phyloP scores from a whole-genome alignment of 1,284 basidiomycete species.

The Cutaneotrichosporon sp. region DNA sequence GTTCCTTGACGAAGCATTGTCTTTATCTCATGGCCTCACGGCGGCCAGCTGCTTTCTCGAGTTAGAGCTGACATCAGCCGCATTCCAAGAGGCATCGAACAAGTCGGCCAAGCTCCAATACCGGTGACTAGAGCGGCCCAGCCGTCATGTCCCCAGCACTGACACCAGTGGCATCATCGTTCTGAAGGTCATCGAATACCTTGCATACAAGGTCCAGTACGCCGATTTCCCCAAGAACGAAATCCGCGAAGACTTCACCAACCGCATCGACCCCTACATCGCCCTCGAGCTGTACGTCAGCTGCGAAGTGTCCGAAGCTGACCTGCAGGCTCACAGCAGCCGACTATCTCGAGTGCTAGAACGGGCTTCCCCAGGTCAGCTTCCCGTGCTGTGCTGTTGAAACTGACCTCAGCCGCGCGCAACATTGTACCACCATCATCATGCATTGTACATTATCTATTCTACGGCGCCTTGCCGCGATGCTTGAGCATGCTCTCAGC shows the following conservation, averaged over 20 bases:
- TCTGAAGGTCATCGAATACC: constrained; percentile 57
- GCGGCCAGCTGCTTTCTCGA: no score
- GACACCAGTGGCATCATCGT: constrained; percentile 50
- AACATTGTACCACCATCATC: constrained; percentile 4
- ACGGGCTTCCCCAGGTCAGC: no score
- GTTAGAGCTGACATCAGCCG: constrained; percentile 26
- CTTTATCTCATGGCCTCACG: no score
- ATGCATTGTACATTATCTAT: background rate
- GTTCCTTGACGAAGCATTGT: no score
- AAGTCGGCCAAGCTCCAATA: constrained; percentile 47
- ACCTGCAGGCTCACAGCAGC: constrained; percentile 47
- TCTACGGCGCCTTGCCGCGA: constrained; percentile 19
- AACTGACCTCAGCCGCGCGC: no score
- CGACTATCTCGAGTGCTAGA: constrained; percentile 48
- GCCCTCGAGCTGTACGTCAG: constrained; percentile 57
- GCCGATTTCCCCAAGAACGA: constrained; percentile 46
- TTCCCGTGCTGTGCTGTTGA: background rate
- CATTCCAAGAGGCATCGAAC: constrained; percentile 48
- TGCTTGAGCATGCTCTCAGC: constrained; percentile 68
- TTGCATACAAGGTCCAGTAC: constrained; percentile 54
- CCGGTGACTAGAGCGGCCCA: constrained; percentile 31
- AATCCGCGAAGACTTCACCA: constrained; percentile 54
- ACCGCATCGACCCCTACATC: constrained; percentile 56
- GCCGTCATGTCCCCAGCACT: no score
- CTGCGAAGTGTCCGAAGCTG: no score